phyloP scores from a whole-genome alignment of 140 eudicot genomes.

The Senecio squalidus region DNA sequence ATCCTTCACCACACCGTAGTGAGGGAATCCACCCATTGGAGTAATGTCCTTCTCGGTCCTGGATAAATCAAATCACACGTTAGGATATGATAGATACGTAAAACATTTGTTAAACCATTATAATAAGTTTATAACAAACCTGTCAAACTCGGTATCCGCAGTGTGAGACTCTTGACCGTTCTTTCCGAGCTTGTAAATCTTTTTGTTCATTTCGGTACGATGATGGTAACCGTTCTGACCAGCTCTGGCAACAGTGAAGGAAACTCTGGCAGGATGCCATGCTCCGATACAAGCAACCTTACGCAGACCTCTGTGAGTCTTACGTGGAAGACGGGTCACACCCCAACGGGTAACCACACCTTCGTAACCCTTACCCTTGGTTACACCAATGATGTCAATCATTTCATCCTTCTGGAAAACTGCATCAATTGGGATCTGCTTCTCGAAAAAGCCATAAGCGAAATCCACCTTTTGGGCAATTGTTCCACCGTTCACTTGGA shows the following conservation, averaged over 20 bases:
- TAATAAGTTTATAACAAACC: conserved; percentile 3
- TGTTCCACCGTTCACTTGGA: conserved; percentile 60
- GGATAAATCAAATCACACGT: background rate
- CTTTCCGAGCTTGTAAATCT: conserved; percentile 45
- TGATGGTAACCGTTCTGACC: conserved; percentile 55
- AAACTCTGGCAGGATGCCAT: conserved; percentile 49
- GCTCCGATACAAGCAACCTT: conserved; percentile 55
- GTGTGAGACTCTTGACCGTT: conserved; percentile 33
- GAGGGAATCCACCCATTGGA: conserved; percentile 53
- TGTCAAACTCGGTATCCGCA: conserved; percentile 45
- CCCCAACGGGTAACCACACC: conserved; percentile 54
- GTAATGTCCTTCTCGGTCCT: conserved; percentile 51
- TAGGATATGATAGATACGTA: background rate
- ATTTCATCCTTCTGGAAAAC: conserved; percentile 63
- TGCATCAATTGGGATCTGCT: conserved; percentile 52
- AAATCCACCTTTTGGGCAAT: conserved; percentile 52
- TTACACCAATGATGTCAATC: conserved; percentile 62
- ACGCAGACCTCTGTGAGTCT: conserved; percentile 53
- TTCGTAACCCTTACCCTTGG: conserved; percentile 55
- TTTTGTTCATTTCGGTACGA: conserved; percentile 48
- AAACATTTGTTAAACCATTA: background rate
- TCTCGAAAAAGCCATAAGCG: conserved; percentile 48
- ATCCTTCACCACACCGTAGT: conserved; percentile 43
- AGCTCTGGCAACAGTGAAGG: conserved; percentile 44
- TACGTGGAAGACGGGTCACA: conserved; percentile 43